Evolutionary conservation across 305 asterid genomes (phyloP), one percentile per base, ranked within the genome.

Genomic region (Solanum hybrid): DNA sequence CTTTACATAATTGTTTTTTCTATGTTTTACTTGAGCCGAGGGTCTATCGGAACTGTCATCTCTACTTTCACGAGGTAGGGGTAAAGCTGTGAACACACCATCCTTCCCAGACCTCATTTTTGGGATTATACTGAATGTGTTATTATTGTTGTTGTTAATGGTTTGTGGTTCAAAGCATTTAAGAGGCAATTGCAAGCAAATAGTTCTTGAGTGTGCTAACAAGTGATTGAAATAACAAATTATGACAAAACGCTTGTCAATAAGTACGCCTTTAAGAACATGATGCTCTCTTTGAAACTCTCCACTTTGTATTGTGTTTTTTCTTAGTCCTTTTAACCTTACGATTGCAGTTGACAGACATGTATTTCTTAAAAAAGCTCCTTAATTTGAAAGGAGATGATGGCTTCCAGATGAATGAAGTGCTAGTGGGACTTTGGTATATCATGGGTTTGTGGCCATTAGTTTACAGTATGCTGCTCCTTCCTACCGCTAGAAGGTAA

Each of bases 361-460:
- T 29, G 88, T 97, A 97, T 93, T 95, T 96, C 91, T 76, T 95
- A 94, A 92, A 94, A 86, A 97, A 97, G 91, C 97, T 96, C 64
- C 93, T 95, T 85, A 94, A 93, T 90, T 88, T 96, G 95, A 94
- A 90, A 88, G 98, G 98, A 88, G 98, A 95, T 90, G 99, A 97
- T 93, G 99, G 99, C 16, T 97, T 94, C 92, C 91, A 91, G 90
- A 92, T 96, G 99, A 96, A 96, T 91, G 92, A 91, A 92, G 97
- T 96, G 73, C 84, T 97, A 42, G 98, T 96, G 87, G 95, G 96
- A 87, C 85, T 92, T 85, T 97, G 99, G 98, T 95, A 95, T 89
- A 93, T 97, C 76, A 95, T 97, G 99, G 99, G 98, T 6, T 90
- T 97, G 89, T 97, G 97, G 98, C 99, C 99, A 20, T 86, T 95